Base-by-base conservation (phyloP, 371 early-diverging fungal species). In the Mortierella sp. region DNA sequence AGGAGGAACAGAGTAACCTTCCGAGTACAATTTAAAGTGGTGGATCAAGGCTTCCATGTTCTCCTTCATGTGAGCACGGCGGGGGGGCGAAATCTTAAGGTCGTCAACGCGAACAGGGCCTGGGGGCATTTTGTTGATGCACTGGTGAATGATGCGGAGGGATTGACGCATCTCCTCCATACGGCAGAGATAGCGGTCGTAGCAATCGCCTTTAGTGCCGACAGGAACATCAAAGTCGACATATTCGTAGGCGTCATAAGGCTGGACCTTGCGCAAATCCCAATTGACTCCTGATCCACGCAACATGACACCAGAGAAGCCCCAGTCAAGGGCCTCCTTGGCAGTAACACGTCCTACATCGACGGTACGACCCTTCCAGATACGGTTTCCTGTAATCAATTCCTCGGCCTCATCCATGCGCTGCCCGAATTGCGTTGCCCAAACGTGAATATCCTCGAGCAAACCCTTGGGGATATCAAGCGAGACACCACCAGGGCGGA, bases 111-210 rank as follows among this genome's bases (percentile, higher is more conserved):
- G 94, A 76, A 95, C 87, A 38, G 93, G 91, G 31, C 98, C 98
- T 45, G 91, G 87, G 42, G 98, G 98, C 91, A 98, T 97, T 74
- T 96, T 83, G 78, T 96, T 93, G 71, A 96, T 76, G 82, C 97
- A 97, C 83, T 98, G 98, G 60, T 84, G 81, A 72, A 98, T 95
- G 67, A 98, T 98, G 58, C 97, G 89, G 54, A 97, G 83, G 34
- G 92, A 91, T 84, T 98, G 97, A 64, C 98, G 92, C 98, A 98
- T 98, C 82, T 98, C 98, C 84, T 97, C 98, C 68, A 95, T 94
- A 84, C 98, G 95, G 84, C 93, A 91, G 76, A 97, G 80, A 82
- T 93, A 98, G 55, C 98, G 91, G 80, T 97, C 98, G 80, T 93
- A 98, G 81, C 93, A 95, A 80, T 98, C 98, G 69, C 98, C 98